These are phyloP conservation scores for Sphagnum magellanicum DNA, from an alignment of 228 moss, liverwort and hornwort genomes.

Conservation along the genomic window DNA sequence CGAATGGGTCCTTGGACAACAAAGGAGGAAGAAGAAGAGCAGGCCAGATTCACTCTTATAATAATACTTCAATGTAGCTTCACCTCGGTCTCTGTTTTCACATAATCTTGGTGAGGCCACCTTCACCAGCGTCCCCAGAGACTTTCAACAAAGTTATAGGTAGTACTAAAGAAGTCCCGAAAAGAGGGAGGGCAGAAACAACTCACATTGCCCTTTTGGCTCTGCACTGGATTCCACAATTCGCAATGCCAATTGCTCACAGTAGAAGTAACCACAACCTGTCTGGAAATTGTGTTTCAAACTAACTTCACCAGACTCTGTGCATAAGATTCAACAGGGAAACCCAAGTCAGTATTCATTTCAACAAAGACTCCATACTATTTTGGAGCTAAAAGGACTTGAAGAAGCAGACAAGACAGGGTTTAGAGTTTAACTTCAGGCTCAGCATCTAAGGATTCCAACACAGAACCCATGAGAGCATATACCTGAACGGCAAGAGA, in stretches of 20 bases:
- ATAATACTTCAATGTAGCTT: no score
- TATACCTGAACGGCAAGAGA: conserved; percentile 79
- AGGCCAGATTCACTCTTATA: no score
- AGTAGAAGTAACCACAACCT: conserved; percentile 64
- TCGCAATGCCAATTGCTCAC: conserved; percentile 74
- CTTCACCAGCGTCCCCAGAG: no score
- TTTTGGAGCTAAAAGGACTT: not conserved
- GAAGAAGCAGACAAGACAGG: not conserved
- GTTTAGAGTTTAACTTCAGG: not conserved
- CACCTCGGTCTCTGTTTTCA: no score
- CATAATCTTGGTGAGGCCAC: no score
- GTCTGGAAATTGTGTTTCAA: conserved; percentile 75
- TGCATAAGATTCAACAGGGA: not conserved
- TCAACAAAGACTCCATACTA: not conserved
- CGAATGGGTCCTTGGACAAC: no score
- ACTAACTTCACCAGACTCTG: conserved; percentile 66
- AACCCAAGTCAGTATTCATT: not conserved
- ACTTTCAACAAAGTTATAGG: no score
- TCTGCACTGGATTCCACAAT: conserved; percentile 30
- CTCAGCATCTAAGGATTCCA: no score
- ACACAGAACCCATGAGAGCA: no score
- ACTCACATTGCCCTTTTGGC: conserved; percentile 5
- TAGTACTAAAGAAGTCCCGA: no score
- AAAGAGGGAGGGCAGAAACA: no score
- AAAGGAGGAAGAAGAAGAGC: no score